Percentiles rank a stretch among this genome's conserved stretches.
phyloP scores from a whole-genome alignment of 2,329 filamentous ascomycete species.

The Alternaria ventricosa region DNA sequence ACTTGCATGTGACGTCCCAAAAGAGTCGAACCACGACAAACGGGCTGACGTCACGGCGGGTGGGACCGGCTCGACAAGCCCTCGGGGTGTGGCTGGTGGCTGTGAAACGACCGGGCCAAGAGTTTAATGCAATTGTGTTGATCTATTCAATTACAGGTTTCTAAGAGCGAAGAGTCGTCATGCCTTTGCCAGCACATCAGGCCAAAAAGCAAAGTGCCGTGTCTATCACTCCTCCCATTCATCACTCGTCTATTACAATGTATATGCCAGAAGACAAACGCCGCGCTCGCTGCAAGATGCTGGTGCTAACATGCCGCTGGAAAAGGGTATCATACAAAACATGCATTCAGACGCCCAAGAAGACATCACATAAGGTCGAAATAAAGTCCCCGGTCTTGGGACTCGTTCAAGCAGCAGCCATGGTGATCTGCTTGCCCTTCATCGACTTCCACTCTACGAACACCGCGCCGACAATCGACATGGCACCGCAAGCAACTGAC shows the following conservation, averaged over 20 bases:
- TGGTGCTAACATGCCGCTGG: slow-evolving; percentile 2
- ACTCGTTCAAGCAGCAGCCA: slow-evolving; percentile 36
- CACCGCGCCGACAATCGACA: slow-evolving; percentile 62
- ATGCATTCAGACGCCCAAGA: background rate
- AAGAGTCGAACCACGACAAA: background rate
- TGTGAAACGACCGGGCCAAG: background rate
- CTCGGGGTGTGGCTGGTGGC: background rate
- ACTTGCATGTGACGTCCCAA: slow-evolving; percentile 5
- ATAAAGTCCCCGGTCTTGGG: background rate
- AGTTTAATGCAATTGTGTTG: background rate
- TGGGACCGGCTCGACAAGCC: background rate
- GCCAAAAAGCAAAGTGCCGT: background rate
- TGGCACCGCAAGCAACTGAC: slow-evolving; percentile 59
- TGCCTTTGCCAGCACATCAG: background rate
- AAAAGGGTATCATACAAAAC: slow-evolving; percentile 12
- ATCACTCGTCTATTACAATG: slow-evolving; percentile 4
- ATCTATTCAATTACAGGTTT: background rate
- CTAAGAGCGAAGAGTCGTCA: slow-evolving; percentile 12
- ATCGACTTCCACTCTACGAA: slow-evolving; percentile 71
- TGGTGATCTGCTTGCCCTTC: slow-evolving; percentile 62
- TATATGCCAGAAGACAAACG: slow-evolving; percentile 8
- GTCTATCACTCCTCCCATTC: background rate
- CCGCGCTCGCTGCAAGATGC: slow-evolving; percentile 6
- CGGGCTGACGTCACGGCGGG: slow-evolving; percentile 7
- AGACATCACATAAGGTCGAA: background rate